Percentiles rank a stretch among this genome's conserved stretches.
Conservation (phyloP, 306 rosid species). For the Sphenostylis stenocarpa region DNA sequence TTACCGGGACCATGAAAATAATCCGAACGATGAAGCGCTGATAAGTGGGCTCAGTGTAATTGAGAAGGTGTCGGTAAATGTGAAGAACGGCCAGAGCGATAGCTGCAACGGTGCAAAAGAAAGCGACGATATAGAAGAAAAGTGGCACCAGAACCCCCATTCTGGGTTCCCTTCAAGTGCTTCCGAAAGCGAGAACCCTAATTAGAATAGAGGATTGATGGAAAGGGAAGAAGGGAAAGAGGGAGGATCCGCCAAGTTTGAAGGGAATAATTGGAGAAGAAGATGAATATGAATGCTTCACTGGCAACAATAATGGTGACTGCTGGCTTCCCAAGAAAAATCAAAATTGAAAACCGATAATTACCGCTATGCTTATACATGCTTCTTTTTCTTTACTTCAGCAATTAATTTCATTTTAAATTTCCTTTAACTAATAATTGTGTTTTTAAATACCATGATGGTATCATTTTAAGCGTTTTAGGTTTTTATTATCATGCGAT, state of each 20-base stretch:
- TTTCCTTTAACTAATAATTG: too few relatives aligned
- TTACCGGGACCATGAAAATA: slow-evolving; percentile 95
- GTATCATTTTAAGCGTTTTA: too few relatives aligned
- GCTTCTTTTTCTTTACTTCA: not conserved
- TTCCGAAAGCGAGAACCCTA: slow-evolving; percentile 40
- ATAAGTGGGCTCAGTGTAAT: slow-evolving; percentile 94
- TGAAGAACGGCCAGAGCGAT: slow-evolving; percentile 72
- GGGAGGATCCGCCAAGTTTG: slow-evolving; percentile 31
- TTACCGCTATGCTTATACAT: not conserved
- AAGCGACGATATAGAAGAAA: slow-evolving; percentile 64
- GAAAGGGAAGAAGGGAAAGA: not conserved
- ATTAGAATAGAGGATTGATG: not conserved
- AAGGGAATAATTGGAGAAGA: not conserved
- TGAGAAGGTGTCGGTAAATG: slow-evolving; percentile 83
- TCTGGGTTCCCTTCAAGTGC: not conserved
- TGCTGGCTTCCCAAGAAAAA: slow-evolving; percentile 20
- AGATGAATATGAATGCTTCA: not conserved
- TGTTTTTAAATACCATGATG: too few relatives aligned
- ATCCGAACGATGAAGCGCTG: slow-evolving; percentile 94
- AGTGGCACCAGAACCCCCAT: slow-evolving; percentile 70
- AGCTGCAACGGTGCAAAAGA: slow-evolving; percentile 86
- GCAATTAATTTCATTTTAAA: too few relatives aligned
- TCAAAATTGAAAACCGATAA: not conserved
- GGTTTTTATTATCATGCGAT: too few relatives aligned
- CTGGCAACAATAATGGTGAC: slow-evolving; percentile 38